Base-by-base conservation (phyloP, 805 yeast species). In the Ogataea henricii region DNA sequence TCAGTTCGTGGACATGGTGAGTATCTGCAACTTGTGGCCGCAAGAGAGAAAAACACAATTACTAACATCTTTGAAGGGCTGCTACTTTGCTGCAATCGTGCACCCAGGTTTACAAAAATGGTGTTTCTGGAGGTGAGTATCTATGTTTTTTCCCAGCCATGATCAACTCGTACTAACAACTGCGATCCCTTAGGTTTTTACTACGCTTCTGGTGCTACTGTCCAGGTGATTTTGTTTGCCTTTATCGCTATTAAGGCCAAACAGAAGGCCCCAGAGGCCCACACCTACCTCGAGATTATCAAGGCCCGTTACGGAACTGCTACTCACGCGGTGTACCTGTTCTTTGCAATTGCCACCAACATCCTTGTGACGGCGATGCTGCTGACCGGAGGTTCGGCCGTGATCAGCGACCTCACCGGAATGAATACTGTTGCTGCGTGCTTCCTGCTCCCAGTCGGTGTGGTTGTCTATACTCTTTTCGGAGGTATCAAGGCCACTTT, bases 341-440 rank as follows among this genome's bases (percentile, higher is more conserved):
- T 85, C 65, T 90, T 87, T 71, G 97, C 94, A 1, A 69, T 89
- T 46, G 91, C 91, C 5, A 89, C 96, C 29, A 91, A 91, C 64
- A 81, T 91, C 51, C 74, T 91, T 52, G 97, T 91, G 49, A 89
- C 96, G 25, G 96, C 95, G 3, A 89, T 89, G 97, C 76, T 91
- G 37, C 72, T 91, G 44, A 85, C 96, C 4, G 96, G 96, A 51
- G 96, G 96, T 27, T 82, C 95, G 38, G 94, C 96, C 0, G 87
- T 89, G 6, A 83, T 90, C 46, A 75, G 69, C 53, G 86, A 85
- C 58, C 73, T 91, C 53, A 89, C 96, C 2, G 97, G 97, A 1
- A 74, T 74, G 77, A 73, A 85, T 65, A 78, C 85, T 3, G 85
- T 82, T 32, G 97, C 96, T 6, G 87, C 90, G 1, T 82, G 89